phyloP scores from a whole-genome alignment of 2,329 filamentous ascomycete genomes.

The Aspergillus oerlinghausenensis region DNA sequence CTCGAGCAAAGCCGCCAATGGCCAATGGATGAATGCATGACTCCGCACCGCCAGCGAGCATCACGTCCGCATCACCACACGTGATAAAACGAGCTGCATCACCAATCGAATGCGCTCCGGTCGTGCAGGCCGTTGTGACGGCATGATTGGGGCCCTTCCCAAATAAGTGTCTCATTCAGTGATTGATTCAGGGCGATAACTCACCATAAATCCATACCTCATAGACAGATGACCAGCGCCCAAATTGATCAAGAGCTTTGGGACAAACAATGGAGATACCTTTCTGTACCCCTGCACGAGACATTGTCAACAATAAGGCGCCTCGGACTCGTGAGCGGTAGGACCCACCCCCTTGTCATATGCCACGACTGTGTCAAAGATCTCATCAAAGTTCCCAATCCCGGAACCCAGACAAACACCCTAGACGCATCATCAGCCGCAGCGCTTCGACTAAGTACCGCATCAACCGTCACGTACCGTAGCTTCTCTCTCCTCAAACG shows the following conservation, averaged over 20 bases:
- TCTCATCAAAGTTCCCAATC: slow-evolving; percentile 88
- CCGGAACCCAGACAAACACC: slow-evolving; percentile 93
- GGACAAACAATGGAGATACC: slow-evolving; percentile 89
- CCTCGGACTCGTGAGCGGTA: background rate
- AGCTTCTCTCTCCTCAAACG: slow-evolving; percentile 60
- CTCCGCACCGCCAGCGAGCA: slow-evolving; percentile 93
- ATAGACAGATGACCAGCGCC: slow-evolving; percentile 94
- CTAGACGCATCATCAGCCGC: slow-evolving; percentile 31
- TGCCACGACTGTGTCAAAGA: slow-evolving; percentile 75
- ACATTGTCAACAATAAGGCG: background rate
- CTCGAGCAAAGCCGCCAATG: slow-evolving; percentile 84
- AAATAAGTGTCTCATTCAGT: background rate
- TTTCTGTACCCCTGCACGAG: slow-evolving; percentile 76
- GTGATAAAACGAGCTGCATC: slow-evolving; percentile 90
- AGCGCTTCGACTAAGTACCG: background rate
- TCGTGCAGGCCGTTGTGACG: slow-evolving; percentile 91
- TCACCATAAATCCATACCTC: slow-evolving; percentile 71
- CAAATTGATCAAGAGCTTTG: slow-evolving; percentile 87
- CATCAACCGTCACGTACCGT: slow-evolving; percentile 48
- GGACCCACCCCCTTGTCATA: slow-evolving; percentile 67
- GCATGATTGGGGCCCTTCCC: slow-evolving; percentile 80
- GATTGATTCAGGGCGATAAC: background rate
- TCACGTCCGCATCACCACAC: slow-evolving; percentile 87
- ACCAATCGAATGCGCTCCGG: slow-evolving; percentile 88
- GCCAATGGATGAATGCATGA: slow-evolving; percentile 93